Percentiles rank a stretch among this genome's conserved stretches.
Conservation (phyloP, 495 filamentous ascomycete genomes). For the Penicillium ochrochloron region DNA sequence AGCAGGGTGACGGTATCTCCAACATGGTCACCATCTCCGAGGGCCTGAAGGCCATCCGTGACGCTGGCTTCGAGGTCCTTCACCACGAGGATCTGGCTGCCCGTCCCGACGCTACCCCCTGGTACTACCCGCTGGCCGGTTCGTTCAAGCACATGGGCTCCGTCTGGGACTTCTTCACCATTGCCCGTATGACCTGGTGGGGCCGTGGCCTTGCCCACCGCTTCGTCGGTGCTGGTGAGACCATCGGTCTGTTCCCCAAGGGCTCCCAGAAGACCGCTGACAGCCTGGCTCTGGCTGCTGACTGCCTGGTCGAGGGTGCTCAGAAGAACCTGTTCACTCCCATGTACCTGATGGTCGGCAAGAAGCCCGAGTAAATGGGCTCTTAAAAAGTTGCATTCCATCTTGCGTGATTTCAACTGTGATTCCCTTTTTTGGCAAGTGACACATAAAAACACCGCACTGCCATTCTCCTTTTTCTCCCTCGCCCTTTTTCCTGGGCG, state of each 20-base stretch:
- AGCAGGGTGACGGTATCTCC: slow-evolving; percentile 95
- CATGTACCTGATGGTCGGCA: slow-evolving; percentile 98
- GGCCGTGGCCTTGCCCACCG: slow-evolving; percentile 77
- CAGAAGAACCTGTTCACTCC: slow-evolving; percentile 95
- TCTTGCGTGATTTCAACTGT: slow-evolving; percentile 3
- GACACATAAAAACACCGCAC: slow-evolving; percentile 1
- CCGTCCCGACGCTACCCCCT: slow-evolving; percentile 76
- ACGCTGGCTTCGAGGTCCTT: slow-evolving; percentile 84
- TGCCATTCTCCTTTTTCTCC: neutral
- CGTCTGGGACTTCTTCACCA: slow-evolving; percentile 79
- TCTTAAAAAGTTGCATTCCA: slow-evolving; percentile 2
- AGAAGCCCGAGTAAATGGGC: slow-evolving; percentile 70
- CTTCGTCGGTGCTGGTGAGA: slow-evolving; percentile 80
- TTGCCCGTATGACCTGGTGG: slow-evolving; percentile 87
- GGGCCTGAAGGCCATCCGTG: slow-evolving; percentile 82
- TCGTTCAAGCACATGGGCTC: slow-evolving; percentile 81
- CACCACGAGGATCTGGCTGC: slow-evolving; percentile 91
- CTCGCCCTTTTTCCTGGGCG: neutral
- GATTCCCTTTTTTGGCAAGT: neutral
- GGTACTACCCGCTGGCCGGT: slow-evolving; percentile 93
- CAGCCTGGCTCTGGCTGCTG: slow-evolving; percentile 79
- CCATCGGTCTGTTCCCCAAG: slow-evolving; percentile 70
- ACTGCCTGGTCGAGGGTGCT: slow-evolving; percentile 87
- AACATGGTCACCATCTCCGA: slow-evolving; percentile 96
- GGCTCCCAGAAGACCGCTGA: slow-evolving; percentile 97